Percentiles rank a stretch among this genome's conserved stretches.
Conservation (phyloP, 768 basidiomycete genomes). For the Ramaria sp. region DNA sequence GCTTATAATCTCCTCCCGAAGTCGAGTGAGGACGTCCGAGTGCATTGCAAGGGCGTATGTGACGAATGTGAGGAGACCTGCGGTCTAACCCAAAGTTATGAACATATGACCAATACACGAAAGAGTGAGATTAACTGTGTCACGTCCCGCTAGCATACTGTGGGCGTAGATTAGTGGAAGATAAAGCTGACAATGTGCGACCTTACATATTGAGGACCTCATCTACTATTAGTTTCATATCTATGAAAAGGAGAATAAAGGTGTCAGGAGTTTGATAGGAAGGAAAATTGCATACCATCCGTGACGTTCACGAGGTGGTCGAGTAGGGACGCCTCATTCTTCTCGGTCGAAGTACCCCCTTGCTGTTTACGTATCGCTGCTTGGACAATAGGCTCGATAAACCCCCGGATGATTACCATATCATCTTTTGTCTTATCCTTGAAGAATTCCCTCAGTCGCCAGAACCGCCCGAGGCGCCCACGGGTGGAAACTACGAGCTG, state of each 20-base stretch:
- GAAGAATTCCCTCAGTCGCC: slow-evolving; percentile 46
- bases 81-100: slow-evolving; percentile 23
- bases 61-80: slow-evolving; percentile 32
- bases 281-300: slow-evolving; percentile 11
- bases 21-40: slow-evolving; percentile 26
- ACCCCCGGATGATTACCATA: slow-evolving; percentile 38
- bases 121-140: not conserved
- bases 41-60: slow-evolving; percentile 38
- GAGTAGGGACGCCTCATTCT: slow-evolving; percentile 13
- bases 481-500: slow-evolving; percentile 33
- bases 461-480: slow-evolving; percentile 29
- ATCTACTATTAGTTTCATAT: slow-evolving; percentile 26
- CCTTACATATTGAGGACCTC: slow-evolving; percentile 28
- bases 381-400: slow-evolving; percentile 42
- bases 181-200: not conserved
- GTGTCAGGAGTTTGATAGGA: slow-evolving; percentile 7
- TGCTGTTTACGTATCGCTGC: slow-evolving; percentile 26
- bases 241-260: slow-evolving; percentile 11
- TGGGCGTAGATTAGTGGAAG: too few species aligned
- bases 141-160: slow-evolving; percentile 4
- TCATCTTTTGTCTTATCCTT: slow-evolving; percentile 34
- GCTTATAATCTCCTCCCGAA: slow-evolving; percentile 36
- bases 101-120: not conserved
- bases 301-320: slow-evolving; percentile 15
- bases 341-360: slow-evolving; percentile 10